These are phyloP conservation scores for Arachnopeziza araneosa DNA, from an alignment of 2,329 filamentous ascomycete species.

Conservation along the genomic window DNA sequence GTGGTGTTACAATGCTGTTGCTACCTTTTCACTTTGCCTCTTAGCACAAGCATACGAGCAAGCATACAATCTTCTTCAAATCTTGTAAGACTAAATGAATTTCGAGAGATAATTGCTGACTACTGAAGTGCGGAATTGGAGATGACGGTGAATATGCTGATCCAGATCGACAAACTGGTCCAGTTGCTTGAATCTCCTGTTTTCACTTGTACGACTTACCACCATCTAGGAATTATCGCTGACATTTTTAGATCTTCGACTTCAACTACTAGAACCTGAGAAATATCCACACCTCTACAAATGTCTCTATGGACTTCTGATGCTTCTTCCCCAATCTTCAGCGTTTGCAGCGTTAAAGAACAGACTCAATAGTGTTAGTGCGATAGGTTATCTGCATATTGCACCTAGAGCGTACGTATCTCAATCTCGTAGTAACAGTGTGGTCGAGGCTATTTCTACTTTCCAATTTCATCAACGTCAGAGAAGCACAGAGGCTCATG, in stretches of 20 bases:
- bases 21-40: conserved; percentile 91
- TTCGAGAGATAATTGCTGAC: conserved; percentile 20
- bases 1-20: conserved; percentile 98
- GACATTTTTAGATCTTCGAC: conserved; percentile 65
- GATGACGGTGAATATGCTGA: conserved; percentile 98
- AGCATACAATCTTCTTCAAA: conserved; percentile 90
- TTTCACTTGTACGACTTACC: conserved; percentile 73
- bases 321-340: conserved; percentile 96
- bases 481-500: conserved; percentile 30
- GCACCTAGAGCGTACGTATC: conserved; percentile 68
- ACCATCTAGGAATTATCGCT: conserved; percentile 3
- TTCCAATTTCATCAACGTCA: conserved; percentile 29
- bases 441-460: conserved; percentile 28
- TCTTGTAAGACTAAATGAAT: conserved; percentile 57
- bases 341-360: conserved; percentile 97
- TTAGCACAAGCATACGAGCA: conserved; percentile 97
- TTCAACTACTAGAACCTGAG: conserved; percentile 92
- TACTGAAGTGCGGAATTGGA: conserved; percentile 79
- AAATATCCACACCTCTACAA: conserved; percentile 94
- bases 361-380: conserved; percentile 91
- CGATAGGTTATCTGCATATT: conserved; percentile 90
- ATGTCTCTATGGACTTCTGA: conserved; percentile 92
- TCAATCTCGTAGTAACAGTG: conserved; percentile 32
- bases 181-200: conserved; percentile 95
- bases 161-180: conserved; percentile 97